These are phyloP conservation scores for Eucalyptus curtisii DNA, from an alignment of 345 rosid genomes.

Conservation along the genomic window DNA sequence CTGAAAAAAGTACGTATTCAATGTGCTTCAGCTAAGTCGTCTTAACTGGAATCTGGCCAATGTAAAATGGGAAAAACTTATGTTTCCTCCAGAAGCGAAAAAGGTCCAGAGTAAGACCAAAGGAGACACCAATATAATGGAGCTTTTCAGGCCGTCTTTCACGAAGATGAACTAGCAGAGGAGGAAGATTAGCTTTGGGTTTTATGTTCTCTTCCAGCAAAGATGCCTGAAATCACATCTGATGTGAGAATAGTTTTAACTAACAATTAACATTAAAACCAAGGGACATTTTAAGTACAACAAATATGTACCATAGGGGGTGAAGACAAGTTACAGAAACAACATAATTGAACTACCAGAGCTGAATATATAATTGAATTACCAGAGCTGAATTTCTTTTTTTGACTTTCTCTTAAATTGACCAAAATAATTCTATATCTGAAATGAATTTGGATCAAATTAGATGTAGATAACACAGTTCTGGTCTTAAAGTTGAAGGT, in stretches of 20 bases:
- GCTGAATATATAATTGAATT: not conserved
- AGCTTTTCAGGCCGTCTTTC: conserved; percentile 84
- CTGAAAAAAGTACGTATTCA: not conserved
- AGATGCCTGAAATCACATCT: conserved; percentile 43
- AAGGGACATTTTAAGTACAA: not conserved
- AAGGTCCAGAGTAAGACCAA: conserved; percentile 95
- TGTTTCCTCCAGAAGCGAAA: conserved; percentile 91
- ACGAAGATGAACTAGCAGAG: conserved; percentile 59
- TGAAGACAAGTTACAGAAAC: not conserved
- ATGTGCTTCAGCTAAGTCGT: not conserved
- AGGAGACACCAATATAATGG: conserved; percentile 88
- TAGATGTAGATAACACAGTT: not conserved
- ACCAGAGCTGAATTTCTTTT: not conserved
- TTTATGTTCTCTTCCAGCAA: conserved; percentile 76
- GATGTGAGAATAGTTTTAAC: not conserved
- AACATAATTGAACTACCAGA: not conserved
- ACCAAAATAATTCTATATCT: not conserved
- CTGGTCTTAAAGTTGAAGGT: not conserved
- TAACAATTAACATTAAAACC: not conserved
- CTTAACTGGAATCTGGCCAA: conserved; percentile 87
- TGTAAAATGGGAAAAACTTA: conserved; percentile 84
- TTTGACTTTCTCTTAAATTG: not conserved
- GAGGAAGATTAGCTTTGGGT: conserved; percentile 82
- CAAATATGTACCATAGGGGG: not conserved
- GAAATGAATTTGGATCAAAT: not conserved